Evolutionary conservation across 176 grass and related monocot species (phyloP).

Genomic region (Hsuehochloa calcarea): DNA sequence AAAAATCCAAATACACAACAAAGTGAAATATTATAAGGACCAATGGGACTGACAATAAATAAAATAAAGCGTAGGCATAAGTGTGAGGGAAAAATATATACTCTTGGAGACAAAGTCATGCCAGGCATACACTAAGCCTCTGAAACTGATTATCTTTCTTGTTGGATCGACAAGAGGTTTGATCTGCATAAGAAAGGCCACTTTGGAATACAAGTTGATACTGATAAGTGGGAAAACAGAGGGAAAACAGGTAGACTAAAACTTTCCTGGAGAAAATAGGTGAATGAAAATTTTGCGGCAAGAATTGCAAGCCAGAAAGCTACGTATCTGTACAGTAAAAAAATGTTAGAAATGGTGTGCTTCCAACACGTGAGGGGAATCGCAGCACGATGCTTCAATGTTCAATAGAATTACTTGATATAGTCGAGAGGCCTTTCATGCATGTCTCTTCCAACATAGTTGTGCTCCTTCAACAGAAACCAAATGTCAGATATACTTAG

Average conservation of each 20-base stretch:
- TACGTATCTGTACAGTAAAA: conserved; percentile 64
- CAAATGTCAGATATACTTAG: conserved; percentile 31
- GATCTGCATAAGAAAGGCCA: conserved; percentile 63
- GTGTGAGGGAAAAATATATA: conserved; percentile 37
- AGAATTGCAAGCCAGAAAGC: conserved; percentile 82
- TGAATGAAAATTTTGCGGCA: conserved; percentile 86
- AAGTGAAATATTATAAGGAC: neutral
- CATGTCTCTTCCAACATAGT: conserved; percentile 87
- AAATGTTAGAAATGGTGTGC: conserved; percentile 19
- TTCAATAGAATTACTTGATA: conserved; percentile 62
- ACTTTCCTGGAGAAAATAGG: conserved; percentile 98
- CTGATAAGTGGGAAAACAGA: neutral
- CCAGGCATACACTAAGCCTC: conserved; percentile 69
- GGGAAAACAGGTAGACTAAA: conserved; percentile 2
- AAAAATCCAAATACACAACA: conserved; percentile 4
- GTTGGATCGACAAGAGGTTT: conserved; percentile 77
- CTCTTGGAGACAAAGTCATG: conserved; percentile 85
- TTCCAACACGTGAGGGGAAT: conserved; percentile 27
- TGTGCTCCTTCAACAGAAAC: conserved; percentile 65
- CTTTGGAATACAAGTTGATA: conserved; percentile 23
- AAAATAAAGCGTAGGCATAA: neutral
- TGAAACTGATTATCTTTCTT: conserved; percentile 53
- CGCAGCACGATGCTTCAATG: conserved; percentile 9
- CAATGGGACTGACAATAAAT: neutral
- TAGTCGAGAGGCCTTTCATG: conserved; percentile 67